A percentile compares a stretch with the other conserved stretches of the same genome.
Evolutionary conservation across 192 early-diverging fungal genomes (phyloP).

Genomic region (Coemansia sp.): DNA sequence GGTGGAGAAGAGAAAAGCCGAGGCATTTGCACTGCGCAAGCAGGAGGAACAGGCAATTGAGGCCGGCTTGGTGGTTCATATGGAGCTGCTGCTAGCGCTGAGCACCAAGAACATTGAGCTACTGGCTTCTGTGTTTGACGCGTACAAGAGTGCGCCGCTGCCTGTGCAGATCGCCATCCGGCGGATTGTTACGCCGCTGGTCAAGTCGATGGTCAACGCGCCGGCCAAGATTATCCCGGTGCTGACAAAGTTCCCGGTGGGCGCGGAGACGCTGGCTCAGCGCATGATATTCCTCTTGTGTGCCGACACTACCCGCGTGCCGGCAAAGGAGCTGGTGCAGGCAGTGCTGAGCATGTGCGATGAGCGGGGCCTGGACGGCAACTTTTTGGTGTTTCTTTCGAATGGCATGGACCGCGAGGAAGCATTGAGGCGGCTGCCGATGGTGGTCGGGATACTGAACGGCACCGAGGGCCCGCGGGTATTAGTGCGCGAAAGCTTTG

Average conservation of each 20-base stretch:
- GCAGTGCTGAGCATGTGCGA: slow-evolving; percentile 31
- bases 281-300: slow-evolving; percentile 27
- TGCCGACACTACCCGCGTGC: slow-evolving; percentile 12
- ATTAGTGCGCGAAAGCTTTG: slow-evolving; percentile 26
- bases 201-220: slow-evolving; percentile 20
- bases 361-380: slow-evolving; percentile 19
- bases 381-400: slow-evolving; percentile 29
- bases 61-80: slow-evolving; percentile 13
- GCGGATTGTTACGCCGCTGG: slow-evolving; percentile 34
- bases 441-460: slow-evolving; percentile 21
- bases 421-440: slow-evolving; percentile 8
- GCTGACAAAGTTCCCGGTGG: slow-evolving; percentile 23
- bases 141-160: slow-evolving; percentile 7
- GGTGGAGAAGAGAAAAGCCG: slow-evolving; percentile 14
- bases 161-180: slow-evolving; percentile 18
- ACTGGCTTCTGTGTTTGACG: slow-evolving; percentile 20
- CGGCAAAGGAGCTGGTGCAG: slow-evolving; percentile 35
- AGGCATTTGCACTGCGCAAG: slow-evolving; percentile 10
- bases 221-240: slow-evolving; percentile 30
- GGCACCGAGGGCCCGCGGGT: slow-evolving; percentile 5
- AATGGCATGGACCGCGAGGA: slow-evolving; percentile 25
- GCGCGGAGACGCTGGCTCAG: slow-evolving; percentile 35
- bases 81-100: slow-evolving; percentile 43
- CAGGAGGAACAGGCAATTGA: slow-evolving; percentile 23
- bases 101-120: slow-evolving; percentile 43